Evolutionary conservation across 1,139 yeast species (phyloP).

Genomic region (Hansenula sp.): DNA sequence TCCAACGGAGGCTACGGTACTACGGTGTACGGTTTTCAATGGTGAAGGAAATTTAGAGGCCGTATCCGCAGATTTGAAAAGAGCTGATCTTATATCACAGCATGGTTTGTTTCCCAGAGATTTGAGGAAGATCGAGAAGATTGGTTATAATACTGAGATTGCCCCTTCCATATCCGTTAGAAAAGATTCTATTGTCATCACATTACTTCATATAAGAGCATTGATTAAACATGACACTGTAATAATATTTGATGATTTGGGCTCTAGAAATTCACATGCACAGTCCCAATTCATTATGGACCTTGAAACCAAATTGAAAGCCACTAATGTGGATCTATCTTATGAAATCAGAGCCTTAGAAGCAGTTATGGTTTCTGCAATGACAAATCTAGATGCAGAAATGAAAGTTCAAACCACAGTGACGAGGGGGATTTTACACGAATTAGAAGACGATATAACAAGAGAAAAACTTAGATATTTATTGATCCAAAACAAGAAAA

Average conservation of each 20-base stretch:
- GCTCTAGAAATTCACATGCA: conserved; percentile 37
- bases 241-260: conserved; percentile 61
- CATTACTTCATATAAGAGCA: conserved; percentile 66
- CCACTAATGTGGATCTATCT: conserved; percentile 13
- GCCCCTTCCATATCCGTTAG: conserved; percentile 72
- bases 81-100: conserved; percentile 39
- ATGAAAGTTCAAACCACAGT: conserved; percentile 70
- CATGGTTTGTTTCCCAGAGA: conserved; percentile 72
- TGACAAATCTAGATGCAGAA: conserved; percentile 81
- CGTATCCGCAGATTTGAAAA: conserved; percentile 56
- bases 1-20: conserved; percentile 27
- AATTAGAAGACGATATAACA: conserved; percentile 67
- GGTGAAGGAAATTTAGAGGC: conserved; percentile 50
- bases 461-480: conserved; percentile 63
- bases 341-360: conserved; percentile 92
- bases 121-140: conserved; percentile 68
- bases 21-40: conserved; percentile 60
- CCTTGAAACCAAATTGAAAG: conserved; percentile 42
- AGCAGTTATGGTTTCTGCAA: conserved; percentile 77
- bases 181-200: conserved; percentile 55
- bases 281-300: conserved; percentile 45
- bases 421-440: conserved; percentile 61
- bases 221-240: conserved; percentile 62
- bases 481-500: conserved; percentile 60
- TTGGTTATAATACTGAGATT: conserved; percentile 49